phyloP scores from a whole-genome alignment of 179 eudicot genomes.

The Drosera spatulata region DNA sequence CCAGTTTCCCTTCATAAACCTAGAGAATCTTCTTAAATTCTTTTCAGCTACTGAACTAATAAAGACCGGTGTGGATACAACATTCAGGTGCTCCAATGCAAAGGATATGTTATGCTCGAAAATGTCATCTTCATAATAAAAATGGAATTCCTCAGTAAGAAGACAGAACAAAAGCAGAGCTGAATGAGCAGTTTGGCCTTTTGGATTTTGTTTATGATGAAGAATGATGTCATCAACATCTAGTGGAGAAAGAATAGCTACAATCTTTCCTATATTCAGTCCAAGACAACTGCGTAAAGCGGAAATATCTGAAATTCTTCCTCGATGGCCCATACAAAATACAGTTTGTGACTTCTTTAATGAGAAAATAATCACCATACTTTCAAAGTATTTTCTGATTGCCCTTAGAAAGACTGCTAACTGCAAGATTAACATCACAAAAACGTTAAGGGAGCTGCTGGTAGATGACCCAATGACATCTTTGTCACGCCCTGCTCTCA shows the following conservation, averaged over 20 bases:
- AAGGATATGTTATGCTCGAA: constrained; percentile 37
- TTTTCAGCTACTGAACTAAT: constrained; percentile 15
- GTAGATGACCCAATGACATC: constrained; percentile 7
- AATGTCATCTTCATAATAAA: constrained; percentile 29
- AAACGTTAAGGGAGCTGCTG: constrained; percentile 9
- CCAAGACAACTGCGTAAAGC: constrained; percentile 27
- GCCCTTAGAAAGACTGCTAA: constrained; percentile 34
- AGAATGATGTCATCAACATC: constrained; percentile 20
- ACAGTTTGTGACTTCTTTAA: constrained; percentile 14
- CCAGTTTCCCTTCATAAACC: constrained; percentile 11
- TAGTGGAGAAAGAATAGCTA: constrained; percentile 28
- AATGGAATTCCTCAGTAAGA: constrained; percentile 21
- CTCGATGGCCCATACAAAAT: constrained; percentile 7
- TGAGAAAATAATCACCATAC: constrained; percentile 16
- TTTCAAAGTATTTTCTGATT: constrained; percentile 19
- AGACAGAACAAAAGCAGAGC: constrained; percentile 32
- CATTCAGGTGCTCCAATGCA: constrained; percentile 46
- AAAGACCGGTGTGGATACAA: constrained; percentile 24
- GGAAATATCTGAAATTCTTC: constrained; percentile 21
- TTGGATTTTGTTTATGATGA: constrained; percentile 17
- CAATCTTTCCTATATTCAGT: constrained; percentile 42
- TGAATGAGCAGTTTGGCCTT: constrained; percentile 18
- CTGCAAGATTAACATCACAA: constrained; percentile 20
- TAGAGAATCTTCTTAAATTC: constrained; percentile 6
- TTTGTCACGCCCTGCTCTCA: constrained; percentile 14